phyloP scores from a whole-genome alignment of 2,329 filamentous ascomycete genomes.

The Bipolaris bicolor region DNA sequence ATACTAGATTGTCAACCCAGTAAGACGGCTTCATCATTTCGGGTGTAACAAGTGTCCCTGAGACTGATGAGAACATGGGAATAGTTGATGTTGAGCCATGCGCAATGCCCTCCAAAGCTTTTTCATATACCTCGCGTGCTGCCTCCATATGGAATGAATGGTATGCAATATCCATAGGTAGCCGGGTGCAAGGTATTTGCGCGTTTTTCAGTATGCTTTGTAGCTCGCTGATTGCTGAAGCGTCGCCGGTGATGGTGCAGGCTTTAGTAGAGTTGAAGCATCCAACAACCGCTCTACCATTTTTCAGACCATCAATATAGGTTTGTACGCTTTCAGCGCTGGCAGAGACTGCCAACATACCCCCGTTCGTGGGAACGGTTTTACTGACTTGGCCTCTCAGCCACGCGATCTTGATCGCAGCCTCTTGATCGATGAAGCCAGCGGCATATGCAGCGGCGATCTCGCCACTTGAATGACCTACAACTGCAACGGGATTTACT shows the following conservation, averaged over 20 bases:
- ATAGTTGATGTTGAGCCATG: conserved; percentile 1
- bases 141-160: conserved; percentile 53
- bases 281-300: conserved; percentile 6
- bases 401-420: conserved; percentile 13
- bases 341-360: conserved; percentile 12
- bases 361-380: conserved; percentile 3
- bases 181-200: conserved; percentile 10
- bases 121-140: conserved; percentile 4
- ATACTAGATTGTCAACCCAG: conserved; percentile 20
- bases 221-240: conserved; percentile 46
- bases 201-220: conserved; percentile 1
- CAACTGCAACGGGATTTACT: conserved; percentile 18
- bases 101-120: conserved; percentile 3
- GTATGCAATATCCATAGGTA: conserved; percentile 35
- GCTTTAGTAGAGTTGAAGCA: conserved; percentile 51
- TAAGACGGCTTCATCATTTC: conserved; percentile 12
- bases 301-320: conserved; percentile 1
- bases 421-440: conserved; percentile 6
- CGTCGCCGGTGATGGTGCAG: conserved; percentile 55
- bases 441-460: conserved; percentile 30
- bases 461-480: conserved; percentile 32
- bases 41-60: conserved; percentile 2
- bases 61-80: conserved; percentile 17
- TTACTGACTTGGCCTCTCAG: conserved; percentile 11
- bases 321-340: neutral